Percentiles rank a stretch among this genome's conserved stretches.
Evolutionary conservation across 208 protist genomes (phyloP).

Genomic region (Blechomonas ayalai): DNA sequence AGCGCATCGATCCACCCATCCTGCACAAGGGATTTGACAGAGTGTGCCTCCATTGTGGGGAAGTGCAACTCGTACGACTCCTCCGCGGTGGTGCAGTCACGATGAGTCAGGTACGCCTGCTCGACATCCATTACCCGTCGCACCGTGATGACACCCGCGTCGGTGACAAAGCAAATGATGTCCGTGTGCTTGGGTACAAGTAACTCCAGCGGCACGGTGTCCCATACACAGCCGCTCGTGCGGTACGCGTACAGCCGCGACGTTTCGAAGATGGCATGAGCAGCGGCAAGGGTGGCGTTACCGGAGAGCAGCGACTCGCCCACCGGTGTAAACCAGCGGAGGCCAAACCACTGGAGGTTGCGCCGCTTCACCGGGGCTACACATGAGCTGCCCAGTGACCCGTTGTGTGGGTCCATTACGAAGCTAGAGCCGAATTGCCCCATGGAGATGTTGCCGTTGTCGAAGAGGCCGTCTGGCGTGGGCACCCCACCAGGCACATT

Average conservation of each 20-base stretch:
- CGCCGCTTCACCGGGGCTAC: no score
- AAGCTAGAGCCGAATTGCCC: no score
- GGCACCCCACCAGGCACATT: no score
- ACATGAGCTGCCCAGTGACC: no score
- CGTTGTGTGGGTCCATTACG: no score
- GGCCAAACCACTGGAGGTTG: slow-evolving; percentile 67
- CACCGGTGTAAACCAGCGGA: slow-evolving; percentile 71
- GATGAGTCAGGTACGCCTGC: slow-evolving; percentile 5
- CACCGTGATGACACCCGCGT: slow-evolving; percentile 44
- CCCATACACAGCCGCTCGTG: slow-evolving; percentile 30
- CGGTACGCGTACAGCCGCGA: slow-evolving; percentile 27
- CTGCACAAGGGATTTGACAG: slow-evolving; percentile 25
- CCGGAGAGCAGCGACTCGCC: slow-evolving; percentile 59
- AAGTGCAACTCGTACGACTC: slow-evolving; percentile 64
- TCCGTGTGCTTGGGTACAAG: slow-evolving; percentile 48
- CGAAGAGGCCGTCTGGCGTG: no score
- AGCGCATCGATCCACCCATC: slow-evolving; percentile 12
- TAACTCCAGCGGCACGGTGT: slow-evolving; percentile 41
- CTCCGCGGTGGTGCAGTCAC: slow-evolving; percentile 12
- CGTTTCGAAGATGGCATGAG: slow-evolving; percentile 59
- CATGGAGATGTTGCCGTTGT: no score
- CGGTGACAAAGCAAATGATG: slow-evolving; percentile 52
- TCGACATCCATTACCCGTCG: slow-evolving; percentile 6
- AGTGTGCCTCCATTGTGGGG: slow-evolving; percentile 32
- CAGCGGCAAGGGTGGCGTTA: slow-evolving; percentile 69